Conservation (phyloP, 352 stramenopile genomes). For the Globisporangium perplexum region DNA sequence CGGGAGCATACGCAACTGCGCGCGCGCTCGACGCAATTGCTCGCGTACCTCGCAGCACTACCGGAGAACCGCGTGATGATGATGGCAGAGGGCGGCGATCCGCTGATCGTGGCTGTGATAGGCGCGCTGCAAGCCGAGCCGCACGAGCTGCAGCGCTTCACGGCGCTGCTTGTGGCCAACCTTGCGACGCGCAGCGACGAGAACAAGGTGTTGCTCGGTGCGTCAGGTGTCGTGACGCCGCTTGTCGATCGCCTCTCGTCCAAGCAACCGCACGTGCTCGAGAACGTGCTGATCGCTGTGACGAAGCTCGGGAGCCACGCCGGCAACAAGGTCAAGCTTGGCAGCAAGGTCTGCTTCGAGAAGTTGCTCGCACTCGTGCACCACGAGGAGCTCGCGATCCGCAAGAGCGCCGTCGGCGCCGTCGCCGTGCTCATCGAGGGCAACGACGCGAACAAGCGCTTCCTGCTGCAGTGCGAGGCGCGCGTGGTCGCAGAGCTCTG, state of each 20-base stretch:
- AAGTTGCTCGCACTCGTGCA: constrained; percentile 59
- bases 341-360: constrained; percentile 67
- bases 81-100: constrained; percentile 32
- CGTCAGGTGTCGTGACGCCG: constrained; percentile 28
- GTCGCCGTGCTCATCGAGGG: constrained; percentile 58
- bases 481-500: constrained; percentile 51
- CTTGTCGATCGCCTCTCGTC: constrained; percentile 63
- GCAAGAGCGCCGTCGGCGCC: constrained; percentile 50
- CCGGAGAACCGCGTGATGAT: constrained; percentile 42
- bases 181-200: constrained; percentile 50
- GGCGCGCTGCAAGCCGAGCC: constrained; percentile 40
- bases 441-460: constrained; percentile 71
- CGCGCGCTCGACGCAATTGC: constrained; percentile 26
- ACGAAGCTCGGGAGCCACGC: constrained; percentile 63
- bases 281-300: constrained; percentile 62
- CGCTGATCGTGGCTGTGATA: constrained; percentile 29
- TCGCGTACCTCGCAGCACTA: constrained; percentile 38
- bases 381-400: constrained; percentile 56
- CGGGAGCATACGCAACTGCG: constrained; percentile 20
- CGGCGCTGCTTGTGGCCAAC: constrained; percentile 48
- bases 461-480: constrained; percentile 51
- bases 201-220: constrained; percentile 59
- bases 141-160: constrained; percentile 52
- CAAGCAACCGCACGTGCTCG: constrained; percentile 57
- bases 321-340: constrained; percentile 77